Evolutionary conservation across 164 flowering plant genomes (phyloP), one percentile per base, ranked within the genome.

Genomic region (Nymphaea colorata): DNA sequence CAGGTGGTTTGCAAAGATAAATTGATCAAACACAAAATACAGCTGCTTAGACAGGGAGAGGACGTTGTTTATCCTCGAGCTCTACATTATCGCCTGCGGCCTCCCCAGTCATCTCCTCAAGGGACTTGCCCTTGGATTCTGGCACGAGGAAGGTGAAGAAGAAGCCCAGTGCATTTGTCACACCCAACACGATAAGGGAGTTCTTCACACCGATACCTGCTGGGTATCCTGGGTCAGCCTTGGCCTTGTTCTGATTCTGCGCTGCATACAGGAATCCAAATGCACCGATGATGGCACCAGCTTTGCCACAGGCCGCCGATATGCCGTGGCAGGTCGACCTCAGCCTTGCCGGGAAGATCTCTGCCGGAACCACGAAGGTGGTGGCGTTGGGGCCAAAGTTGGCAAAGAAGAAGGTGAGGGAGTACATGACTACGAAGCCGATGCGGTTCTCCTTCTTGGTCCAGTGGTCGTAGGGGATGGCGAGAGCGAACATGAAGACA

Each of bases 241-340:
- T 41, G 3, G 36, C 5, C 41, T 15, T 41, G 72, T 69, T 51
- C 47, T 47, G 25, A 18, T 41, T 55, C 72, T 64, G 72, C 3
- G 72, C 72, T 4, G 72, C 72, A 44, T 68, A 68, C n/a, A 68
- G 43, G 43, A 68, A 68, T 42, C 70, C 71, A 41, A 69, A 69
- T 2, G 71, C 71, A 0, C 71, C 71, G 11, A 69, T 17, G 44
- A 69, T 69, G 12, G 71, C 71, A 25, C 71, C 71, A 0, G 71
- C 66, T 17, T 69, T 69, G 41, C 71, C 71, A 1, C 65, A 61
- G 0, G 70, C 73, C 0, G 74, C 74, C 4, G 74, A 71, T 14
- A 71, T 71, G 5, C 74, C 74, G n/a, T 71, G 74, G 51, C 74
- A 71, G 10, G 74, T 71, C 3, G 74, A 71, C 66, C 74, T 41